Percentiles rank a stretch among this genome's conserved stretches.
Conservation (phyloP, 2,329 filamentous ascomycete species). For the Tolypocladium ovalisporum region DNA sequence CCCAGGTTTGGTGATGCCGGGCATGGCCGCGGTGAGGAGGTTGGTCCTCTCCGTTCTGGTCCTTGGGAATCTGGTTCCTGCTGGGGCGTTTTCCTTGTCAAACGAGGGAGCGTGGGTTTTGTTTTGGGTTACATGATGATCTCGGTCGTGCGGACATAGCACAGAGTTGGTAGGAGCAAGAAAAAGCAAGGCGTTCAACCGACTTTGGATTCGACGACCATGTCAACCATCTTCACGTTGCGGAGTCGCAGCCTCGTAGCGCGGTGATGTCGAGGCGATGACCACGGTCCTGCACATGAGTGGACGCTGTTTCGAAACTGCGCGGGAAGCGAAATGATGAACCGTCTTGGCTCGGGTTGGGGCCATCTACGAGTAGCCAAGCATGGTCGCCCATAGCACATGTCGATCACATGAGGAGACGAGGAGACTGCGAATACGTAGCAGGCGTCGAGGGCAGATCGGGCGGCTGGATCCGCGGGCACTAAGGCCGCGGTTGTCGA, state of each 20-base stretch:
- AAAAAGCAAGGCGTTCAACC: neutral
- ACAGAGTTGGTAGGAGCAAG: neutral
- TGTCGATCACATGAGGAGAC: neutral
- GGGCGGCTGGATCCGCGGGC: neutral
- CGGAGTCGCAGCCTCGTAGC: neutral
- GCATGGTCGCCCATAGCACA: neutral
- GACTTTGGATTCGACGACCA: too few relatives aligned
- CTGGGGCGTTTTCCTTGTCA: neutral
- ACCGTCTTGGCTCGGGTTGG: neutral
- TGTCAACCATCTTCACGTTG: neutral
- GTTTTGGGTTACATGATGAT: neutral
- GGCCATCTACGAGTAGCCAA: neutral
- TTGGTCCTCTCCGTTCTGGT: neutral
- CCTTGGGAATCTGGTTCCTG: neutral
- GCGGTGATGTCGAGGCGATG: neutral
- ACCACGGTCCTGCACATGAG: too few relatives aligned
- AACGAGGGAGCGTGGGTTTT: neutral
- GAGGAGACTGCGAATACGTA: neutral
- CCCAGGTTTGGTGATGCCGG: neutral
- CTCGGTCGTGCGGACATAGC: neutral
- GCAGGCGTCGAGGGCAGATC: neutral
- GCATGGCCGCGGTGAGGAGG: neutral
- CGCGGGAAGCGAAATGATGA: neutral
- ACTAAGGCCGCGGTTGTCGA: neutral
- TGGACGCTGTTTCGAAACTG: too few relatives aligned